phyloP scores from a whole-genome alignment of 2,329 filamentous ascomycete genomes.

The Penicillium hesseltinei region DNA sequence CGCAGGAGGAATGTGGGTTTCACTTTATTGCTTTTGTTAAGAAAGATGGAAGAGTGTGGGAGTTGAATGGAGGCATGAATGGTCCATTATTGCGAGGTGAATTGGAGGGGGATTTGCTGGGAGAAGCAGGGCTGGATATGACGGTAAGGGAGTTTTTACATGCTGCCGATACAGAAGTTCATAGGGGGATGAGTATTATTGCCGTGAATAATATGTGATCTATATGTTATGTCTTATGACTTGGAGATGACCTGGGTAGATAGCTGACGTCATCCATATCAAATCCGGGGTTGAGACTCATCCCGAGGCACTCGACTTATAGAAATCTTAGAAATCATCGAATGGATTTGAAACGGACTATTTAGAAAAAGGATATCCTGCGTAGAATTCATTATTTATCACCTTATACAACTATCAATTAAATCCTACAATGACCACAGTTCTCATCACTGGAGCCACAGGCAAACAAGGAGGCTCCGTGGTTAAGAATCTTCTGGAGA shows the following conservation, averaged over 20 bases:
- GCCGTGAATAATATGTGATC: conserved; percentile 9
- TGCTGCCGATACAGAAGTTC: conserved; percentile 13
- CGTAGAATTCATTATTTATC: not conserved
- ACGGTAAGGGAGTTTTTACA: conserved; percentile 19
- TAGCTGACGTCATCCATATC: not conserved
- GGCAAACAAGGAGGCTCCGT: conserved; percentile 44
- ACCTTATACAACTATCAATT: not conserved
- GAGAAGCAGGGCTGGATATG: conserved; percentile 17
- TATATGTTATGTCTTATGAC: not conserved
- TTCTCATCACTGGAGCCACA: conserved; percentile 43
- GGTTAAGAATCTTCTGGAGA: conserved; percentile 31
- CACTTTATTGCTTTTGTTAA: conserved; percentile 25
- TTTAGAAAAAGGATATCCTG: not conserved
- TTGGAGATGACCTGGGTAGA: too few relatives aligned
- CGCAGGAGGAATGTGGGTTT: conserved; percentile 20
- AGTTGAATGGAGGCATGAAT: conserved; percentile 24
- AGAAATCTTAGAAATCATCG: too few relatives aligned
- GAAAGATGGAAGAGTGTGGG: conserved; percentile 20
- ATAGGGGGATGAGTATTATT: conserved; percentile 22
- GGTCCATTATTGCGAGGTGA: conserved; percentile 40
- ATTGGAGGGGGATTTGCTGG: conserved; percentile 21
- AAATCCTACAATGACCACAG: conserved; percentile 6
- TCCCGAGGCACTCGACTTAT: not conserved
- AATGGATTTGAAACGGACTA: not conserved
- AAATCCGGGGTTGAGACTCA: not conserved